Evolutionary conservation across 1,284 basidiomycete species (phyloP).

Genomic region (Austroboletus niveus): DNA sequence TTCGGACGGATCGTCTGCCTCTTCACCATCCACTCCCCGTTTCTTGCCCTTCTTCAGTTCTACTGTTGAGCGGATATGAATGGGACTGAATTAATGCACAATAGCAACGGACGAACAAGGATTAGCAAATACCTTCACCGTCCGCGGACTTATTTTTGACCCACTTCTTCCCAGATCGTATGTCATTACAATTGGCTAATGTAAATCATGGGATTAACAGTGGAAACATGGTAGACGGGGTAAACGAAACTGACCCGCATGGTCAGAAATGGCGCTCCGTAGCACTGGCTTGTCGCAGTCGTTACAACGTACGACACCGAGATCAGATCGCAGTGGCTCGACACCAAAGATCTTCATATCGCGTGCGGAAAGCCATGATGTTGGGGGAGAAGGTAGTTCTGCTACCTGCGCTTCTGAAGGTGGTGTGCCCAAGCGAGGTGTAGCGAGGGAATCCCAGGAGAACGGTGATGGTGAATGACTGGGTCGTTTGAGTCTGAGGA

Average conservation of each 20-base stretch:
- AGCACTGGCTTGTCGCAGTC: constrained; percentile 79
- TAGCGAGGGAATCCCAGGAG: constrained; percentile 52
- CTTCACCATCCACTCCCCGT: constrained; percentile 68
- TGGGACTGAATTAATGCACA: constrained; percentile 9
- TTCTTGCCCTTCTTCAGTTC: constrained; percentile 54
- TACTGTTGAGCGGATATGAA: constrained; percentile 13
- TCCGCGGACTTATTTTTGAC: constrained; percentile 35
- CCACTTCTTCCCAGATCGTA: constrained; percentile 34
- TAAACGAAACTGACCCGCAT: constrained; percentile 57
- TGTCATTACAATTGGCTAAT: constrained; percentile 33
- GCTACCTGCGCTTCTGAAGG: constrained; percentile 33
- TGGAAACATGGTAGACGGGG: background rate
- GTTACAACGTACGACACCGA: constrained; percentile 73
- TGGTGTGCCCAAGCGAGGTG: constrained; percentile 31
- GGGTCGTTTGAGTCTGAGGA: constrained; percentile 57
- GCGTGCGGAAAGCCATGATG: constrained; percentile 76
- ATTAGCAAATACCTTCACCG: constrained; percentile 43
- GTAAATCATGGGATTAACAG: constrained; percentile 3
- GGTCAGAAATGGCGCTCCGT: constrained; percentile 71
- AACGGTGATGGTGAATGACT: constrained; percentile 46
- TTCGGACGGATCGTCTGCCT: constrained; percentile 53
- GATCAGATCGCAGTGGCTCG: constrained; percentile 64
- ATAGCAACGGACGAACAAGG: constrained; percentile 5
- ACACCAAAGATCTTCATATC: constrained; percentile 88
- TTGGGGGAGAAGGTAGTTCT: constrained; percentile 63